Percentiles rank a stretch among this genome's conserved stretches.
Conservation (phyloP, 441 rosid genomes). For the Bocquillonia castaneifolia region DNA sequence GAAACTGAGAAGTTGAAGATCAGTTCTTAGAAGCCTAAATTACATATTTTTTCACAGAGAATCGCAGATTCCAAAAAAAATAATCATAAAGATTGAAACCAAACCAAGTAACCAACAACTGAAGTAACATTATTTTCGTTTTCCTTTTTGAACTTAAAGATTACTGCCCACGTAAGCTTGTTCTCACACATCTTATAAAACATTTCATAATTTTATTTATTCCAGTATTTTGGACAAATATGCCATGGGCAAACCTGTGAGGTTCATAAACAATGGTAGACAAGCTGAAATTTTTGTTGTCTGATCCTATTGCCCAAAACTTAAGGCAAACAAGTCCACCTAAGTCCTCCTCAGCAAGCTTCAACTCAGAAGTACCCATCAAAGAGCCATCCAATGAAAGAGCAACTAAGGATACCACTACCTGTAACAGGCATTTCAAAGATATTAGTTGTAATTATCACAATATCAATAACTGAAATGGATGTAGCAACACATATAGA, state of each 20-base stretch:
- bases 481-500: not conserved
- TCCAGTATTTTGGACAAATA: not conserved
- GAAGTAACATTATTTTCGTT: not conserved
- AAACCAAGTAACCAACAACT: not conserved
- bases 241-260: conserved; percentile 53
- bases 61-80: not conserved
- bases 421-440: conserved; percentile 36
- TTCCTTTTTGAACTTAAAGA: not conserved
- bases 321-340: conserved; percentile 88
- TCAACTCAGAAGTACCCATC: conserved; percentile 82
- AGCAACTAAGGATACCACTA: conserved; percentile 63
- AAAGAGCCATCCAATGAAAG: conserved; percentile 79
- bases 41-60: not conserved
- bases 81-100: not conserved
- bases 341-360: conserved; percentile 81
- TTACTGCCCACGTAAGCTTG: not conserved
- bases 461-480: conserved; percentile 6
- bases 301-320: conserved; percentile 66
- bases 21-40: not conserved
- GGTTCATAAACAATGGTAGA: conserved; percentile 89
- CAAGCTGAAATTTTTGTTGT: conserved; percentile 58
- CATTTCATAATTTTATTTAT: not conserved
- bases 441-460: conserved; percentile 6
- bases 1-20: not conserved
- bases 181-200: not conserved